Base-by-base conservation (phyloP, 805 yeast genomes). In the Zygosaccharomyces pseudorouxii region DNA sequence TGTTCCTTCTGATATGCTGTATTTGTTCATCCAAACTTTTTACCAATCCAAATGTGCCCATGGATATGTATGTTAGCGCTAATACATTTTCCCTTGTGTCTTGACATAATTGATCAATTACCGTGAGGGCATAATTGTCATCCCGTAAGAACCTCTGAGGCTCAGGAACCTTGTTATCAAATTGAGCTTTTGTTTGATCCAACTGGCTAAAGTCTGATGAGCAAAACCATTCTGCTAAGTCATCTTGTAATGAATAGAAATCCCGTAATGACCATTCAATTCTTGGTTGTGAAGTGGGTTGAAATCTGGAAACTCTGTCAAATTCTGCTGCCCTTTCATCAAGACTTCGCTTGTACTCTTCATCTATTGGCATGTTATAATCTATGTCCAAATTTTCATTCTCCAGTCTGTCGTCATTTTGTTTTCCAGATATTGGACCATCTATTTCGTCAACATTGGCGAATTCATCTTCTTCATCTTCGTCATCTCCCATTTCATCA, bases 211-310 rank as follows among this genome's bases (percentile, higher is more conserved):
- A 63, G 47, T 71, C 75, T 3, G 63, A 54, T 1, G 58, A 36
- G 2, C 69, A 57, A 53, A 75, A 78, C 81, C 81, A 77, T 31
- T 74, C 73, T 8, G 71, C 68, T 12, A 78, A 43, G 52, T 81
- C 85, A 1, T 62, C 61, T 11, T 52, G 50, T 14, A 78, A 59
- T 1, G 59, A 49, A 10, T 69, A 65, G 1, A 59, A 56, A 43
- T 76, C 79, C 4, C 60, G 41, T 49, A 69, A 71, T 3, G 65
- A 58, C 65, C 76, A 82, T 5, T 71, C 64, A 5, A 81, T 59
- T 23, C 69, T 70, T 0, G 82, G 79, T 46, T 64, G 67, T 12
- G 71, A 60, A 1, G 64, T 49, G 1, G 65, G 59, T 11, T 64
- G 68, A 35, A 65, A 58, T 25, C 18, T 46, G 6, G 56, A 38